These are phyloP conservation scores for Quercus wislizeni DNA, from an alignment of 306 rosid genomes.

Conservation along the genomic window DNA sequence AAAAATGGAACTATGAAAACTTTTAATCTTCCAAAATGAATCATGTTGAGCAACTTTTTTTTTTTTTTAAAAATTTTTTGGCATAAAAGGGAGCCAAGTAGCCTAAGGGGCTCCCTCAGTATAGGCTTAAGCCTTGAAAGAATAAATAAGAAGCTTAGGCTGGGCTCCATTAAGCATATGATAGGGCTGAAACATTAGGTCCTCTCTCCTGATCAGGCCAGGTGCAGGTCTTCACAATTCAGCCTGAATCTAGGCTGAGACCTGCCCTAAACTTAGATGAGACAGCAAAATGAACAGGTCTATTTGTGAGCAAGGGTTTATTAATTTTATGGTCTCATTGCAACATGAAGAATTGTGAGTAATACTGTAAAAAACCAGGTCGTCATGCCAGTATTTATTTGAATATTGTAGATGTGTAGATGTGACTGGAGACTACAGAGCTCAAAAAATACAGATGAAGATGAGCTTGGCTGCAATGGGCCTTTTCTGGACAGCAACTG, in stretches of 20 bases:
- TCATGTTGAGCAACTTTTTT: neutral
- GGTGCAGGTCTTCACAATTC: neutral
- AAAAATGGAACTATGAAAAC: neutral
- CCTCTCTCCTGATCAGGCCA: neutral
- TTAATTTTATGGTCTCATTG: neutral
- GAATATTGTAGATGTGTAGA: conserved; percentile 54
- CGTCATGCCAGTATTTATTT: conserved; percentile 14
- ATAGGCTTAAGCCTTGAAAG: neutral
- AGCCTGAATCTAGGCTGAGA: neutral
- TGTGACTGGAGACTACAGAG: too few relatives aligned
- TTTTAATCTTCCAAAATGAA: neutral
- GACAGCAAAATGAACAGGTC: neutral
- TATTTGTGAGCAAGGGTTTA: neutral
- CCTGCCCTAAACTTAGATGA: neutral
- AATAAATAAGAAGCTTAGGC: neutral
- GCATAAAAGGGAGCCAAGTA: neutral
- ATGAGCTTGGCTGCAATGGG: too few relatives aligned
- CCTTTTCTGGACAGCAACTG: too few relatives aligned
- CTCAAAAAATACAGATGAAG: too few relatives aligned
- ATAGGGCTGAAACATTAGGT: neutral
- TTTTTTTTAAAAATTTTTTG: neutral
- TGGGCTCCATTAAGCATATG: neutral
- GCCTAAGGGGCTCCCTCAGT: neutral
- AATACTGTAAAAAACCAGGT: neutral
- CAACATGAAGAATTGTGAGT: neutral